Base-by-base conservation (phyloP, 495 filamentous ascomycete species). In the Cercophora newfieldiana region DNA sequence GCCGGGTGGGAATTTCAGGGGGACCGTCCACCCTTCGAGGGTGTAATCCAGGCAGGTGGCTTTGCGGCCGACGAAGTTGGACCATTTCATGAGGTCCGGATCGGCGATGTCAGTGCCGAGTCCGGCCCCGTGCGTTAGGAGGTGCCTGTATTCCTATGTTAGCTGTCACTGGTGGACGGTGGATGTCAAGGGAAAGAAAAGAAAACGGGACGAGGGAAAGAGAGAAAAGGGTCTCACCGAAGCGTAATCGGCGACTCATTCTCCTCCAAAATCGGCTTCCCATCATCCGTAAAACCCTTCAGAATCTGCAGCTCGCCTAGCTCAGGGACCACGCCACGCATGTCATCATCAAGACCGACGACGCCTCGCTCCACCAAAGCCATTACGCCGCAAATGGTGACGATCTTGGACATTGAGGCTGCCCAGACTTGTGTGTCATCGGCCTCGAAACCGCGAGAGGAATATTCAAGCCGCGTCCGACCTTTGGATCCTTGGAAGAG, bases 391-490 rank as follows among this genome's bases (percentile, higher is more conserved):
- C 64, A 63, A 19, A 55, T 37, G 10, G 71, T 75, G 53, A 74
- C 59, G 28, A 77, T 63, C 63, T 77, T 77, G 47, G 69, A 74
- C 48, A 69, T 19, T n/a, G 72, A 75, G 16, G 74, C 74, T 2
- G 69, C 57, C 63, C 69, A 72, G 26, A 84, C 84, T 65, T 85
- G 87, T 28, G 91, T 87, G 66, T 80, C 68, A 7, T n/a, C n/a
- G n/a, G 73, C 61, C 14, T 81, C 61, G 50, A 81, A 78, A 2
- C 71, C 19, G 0, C 73, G 65, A 12, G 72, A 67, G 28, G 47
- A 31, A 3, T 30, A 14, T 10, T 66, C 24, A 7, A 67, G 33
- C 30, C 26, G 51, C 22, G 37, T 70, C 37, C 69, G 67, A 18
- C 76, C 76, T 19, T 71, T 69, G 10, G 69, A 62, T 28, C 68